Evolutionary conservation across 768 basidiomycete species (phyloP).

Genomic region (Steccherinum ochraceum): DNA sequence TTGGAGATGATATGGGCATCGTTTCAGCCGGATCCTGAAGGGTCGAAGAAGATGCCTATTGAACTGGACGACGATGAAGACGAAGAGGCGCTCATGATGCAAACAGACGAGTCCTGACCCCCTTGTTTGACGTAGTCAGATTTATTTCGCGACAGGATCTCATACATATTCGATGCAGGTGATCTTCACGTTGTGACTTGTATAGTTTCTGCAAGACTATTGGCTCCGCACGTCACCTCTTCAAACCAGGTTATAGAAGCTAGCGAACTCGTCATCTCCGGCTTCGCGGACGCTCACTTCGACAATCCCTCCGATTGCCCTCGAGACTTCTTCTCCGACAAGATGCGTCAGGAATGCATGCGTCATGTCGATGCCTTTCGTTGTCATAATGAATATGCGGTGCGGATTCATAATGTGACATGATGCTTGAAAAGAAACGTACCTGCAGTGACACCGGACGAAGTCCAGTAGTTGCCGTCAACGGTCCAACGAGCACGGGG

Average conservation of each 20-base stretch:
- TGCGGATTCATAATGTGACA: too few relatives aligned
- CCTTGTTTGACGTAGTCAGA: too few relatives aligned
- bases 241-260: slow-evolving; percentile 12
- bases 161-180: too few relatives aligned
- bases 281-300: slow-evolving; percentile 11
- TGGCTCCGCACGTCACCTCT: too few relatives aligned
- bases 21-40: slow-evolving; percentile 19
- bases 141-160: too few relatives aligned
- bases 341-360: slow-evolving; percentile 28
- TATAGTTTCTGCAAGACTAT: too few relatives aligned
- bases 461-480: slow-evolving; percentile 35
- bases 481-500: slow-evolving; percentile 32
- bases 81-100: slow-evolving; percentile 7
- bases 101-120: too few relatives aligned
- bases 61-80: slow-evolving; percentile 9
- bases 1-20: slow-evolving; percentile 24
- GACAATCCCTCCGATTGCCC: slow-evolving; percentile 8
- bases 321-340: slow-evolving; percentile 18
- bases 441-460: slow-evolving; percentile 30
- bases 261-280: slow-evolving; percentile 21
- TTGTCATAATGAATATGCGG: neutral
- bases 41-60: neutral
- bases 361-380: slow-evolving; percentile 26
- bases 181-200: too few relatives aligned
- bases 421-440: neutral